phyloP scores from a whole-genome alignment of 805 yeast species.

The Debaryomyces hansenii region DNA sequence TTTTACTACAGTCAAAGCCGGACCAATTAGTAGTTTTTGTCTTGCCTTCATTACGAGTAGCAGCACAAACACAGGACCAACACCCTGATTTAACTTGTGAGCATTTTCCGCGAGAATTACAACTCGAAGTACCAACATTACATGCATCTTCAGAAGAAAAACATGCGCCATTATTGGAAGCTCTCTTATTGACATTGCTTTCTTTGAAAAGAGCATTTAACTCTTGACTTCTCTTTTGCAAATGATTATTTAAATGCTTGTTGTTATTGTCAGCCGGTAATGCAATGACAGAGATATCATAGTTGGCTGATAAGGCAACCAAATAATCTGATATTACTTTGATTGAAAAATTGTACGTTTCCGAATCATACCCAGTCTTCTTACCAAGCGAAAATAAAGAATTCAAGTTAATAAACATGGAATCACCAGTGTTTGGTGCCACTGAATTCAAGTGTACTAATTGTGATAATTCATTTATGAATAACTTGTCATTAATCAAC shows the following conservation, averaged over 20 bases:
- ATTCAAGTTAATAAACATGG: constrained; percentile 39
- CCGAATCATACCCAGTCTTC: constrained; percentile 43
- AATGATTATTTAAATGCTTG: constrained; percentile 10
- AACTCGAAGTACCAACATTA: constrained; percentile 44
- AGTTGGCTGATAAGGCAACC: constrained; percentile 14
- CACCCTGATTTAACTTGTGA: constrained; percentile 35
- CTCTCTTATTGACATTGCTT: not conserved
- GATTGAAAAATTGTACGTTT: constrained; percentile 40
- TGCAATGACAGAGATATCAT: constrained; percentile 31
- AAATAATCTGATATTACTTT: constrained; percentile 32
- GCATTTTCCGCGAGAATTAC: constrained; percentile 58
- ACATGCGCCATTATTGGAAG: constrained; percentile 19
- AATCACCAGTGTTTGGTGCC: constrained; percentile 17
- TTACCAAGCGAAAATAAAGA: constrained; percentile 43
- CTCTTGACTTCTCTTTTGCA: constrained; percentile 19
- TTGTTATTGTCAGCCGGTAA: constrained; percentile 26
- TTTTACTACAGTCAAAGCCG: constrained; percentile 63
- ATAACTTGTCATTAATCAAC: constrained; percentile 45
- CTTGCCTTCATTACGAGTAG: constrained; percentile 41
- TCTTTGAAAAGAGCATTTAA: constrained; percentile 10
- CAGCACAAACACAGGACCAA: constrained; percentile 53
- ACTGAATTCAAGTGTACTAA: constrained; percentile 38
- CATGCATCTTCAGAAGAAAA: constrained; percentile 49
- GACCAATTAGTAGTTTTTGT: constrained; percentile 54
- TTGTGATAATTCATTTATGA: constrained; percentile 50